Conservation (phyloP, 225 moss, liverwort and hornwort species). For the Ulota crispa region DNA sequence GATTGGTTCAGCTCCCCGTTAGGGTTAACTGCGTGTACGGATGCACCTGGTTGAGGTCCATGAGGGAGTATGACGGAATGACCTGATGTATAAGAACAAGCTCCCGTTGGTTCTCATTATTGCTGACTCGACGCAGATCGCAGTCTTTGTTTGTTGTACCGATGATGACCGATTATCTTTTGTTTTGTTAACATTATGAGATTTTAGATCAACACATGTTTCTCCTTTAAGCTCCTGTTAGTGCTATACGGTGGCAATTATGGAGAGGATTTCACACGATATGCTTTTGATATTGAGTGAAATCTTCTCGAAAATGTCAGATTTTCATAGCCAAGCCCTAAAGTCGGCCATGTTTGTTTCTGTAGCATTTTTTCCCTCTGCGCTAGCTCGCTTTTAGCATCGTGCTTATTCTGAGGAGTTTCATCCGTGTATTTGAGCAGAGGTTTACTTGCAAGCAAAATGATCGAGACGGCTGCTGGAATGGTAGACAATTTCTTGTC, state of each 20-base stretch:
- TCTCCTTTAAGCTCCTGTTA: not conserved
- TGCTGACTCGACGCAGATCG: not conserved
- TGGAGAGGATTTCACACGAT: not conserved
- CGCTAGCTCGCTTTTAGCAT: not conserved
- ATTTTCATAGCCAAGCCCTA: not conserved
- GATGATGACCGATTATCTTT: not conserved
- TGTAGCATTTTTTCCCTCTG: not conserved
- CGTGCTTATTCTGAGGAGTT: slow-evolving; percentile 12
- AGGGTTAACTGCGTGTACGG: not conserved
- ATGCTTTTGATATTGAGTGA: not conserved
- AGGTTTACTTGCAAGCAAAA: slow-evolving; percentile 81
- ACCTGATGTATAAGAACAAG: not conserved
- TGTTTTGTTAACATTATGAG: not conserved
- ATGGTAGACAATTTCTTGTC: slow-evolving; percentile 75
- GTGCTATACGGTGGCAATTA: not conserved
- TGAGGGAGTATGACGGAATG: not conserved
- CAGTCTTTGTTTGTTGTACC: not conserved
- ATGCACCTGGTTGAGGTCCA: not conserved
- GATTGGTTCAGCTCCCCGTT: not conserved
- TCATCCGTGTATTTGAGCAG: slow-evolving; percentile 21
- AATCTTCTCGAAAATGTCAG: not conserved
- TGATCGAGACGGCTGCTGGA: slow-evolving; percentile 69
- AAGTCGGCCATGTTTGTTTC: not conserved
- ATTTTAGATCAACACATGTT: not conserved
- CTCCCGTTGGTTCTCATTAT: not conserved